phyloP scores from a whole-genome alignment of 2,329 filamentous ascomycete genomes.

The Trichoderma sp. region DNA sequence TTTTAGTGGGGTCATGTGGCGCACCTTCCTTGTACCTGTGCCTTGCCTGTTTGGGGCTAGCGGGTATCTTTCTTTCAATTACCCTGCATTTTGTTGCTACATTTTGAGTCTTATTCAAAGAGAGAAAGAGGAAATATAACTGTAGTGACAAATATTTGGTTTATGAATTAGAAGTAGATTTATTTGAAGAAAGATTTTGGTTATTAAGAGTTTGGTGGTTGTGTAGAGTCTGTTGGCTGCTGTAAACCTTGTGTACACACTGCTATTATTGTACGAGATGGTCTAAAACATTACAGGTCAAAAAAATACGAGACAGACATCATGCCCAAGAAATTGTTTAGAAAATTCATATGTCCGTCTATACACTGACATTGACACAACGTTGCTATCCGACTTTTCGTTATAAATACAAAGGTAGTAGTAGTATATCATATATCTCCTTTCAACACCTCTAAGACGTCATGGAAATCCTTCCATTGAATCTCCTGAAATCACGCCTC shows the following conservation, averaged over 20 bases:
- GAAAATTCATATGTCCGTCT: background rate
- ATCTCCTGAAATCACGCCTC: slow-evolving; percentile 6
- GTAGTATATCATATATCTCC: background rate
- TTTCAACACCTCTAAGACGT: background rate
- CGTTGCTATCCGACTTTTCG: slow-evolving; percentile 7
- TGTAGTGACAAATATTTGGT: background rate
- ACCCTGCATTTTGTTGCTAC: background rate
- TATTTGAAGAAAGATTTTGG: background rate
- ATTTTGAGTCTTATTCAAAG: background rate
- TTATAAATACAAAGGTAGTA: slow-evolving; percentile 9
- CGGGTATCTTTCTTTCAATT: background rate
- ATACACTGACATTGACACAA: background rate
- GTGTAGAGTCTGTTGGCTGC: no score
- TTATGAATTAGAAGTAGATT: background rate
- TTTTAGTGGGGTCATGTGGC: slow-evolving; percentile 16
- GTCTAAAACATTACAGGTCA: background rate
- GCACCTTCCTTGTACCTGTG: background rate
- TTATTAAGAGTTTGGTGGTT: no score
- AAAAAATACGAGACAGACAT: background rate
- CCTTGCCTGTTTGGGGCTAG: background rate
- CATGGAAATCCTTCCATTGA: background rate
- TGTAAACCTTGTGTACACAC: no score
- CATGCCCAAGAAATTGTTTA: background rate
- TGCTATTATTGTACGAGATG: no score
- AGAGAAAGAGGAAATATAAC: background rate